phyloP scores from a whole-genome alignment of 345 rosid species.

The Camelina laxa region DNA sequence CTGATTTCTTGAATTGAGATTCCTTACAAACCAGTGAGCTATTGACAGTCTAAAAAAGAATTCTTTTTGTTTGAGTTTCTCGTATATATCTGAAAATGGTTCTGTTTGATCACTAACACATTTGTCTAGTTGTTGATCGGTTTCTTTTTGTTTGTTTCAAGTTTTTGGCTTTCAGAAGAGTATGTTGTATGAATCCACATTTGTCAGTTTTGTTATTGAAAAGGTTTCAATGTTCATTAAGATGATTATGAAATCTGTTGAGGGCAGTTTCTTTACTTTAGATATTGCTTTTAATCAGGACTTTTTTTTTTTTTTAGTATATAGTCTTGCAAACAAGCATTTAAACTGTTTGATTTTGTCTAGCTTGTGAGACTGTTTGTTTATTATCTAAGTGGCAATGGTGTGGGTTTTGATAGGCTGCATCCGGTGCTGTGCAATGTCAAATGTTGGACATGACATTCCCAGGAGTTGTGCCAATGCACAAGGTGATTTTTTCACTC shows the following conservation, averaged over 20 bases:
- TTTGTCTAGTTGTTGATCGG: conserved; percentile 13
- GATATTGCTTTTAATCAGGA: neutral
- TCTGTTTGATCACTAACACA: conserved; percentile 1
- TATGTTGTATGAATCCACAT: neutral
- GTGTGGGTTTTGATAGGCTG: conserved; percentile 57
- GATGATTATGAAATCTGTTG: neutral
- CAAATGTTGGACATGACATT: conserved; percentile 96
- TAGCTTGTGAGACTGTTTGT: conserved; percentile 19
- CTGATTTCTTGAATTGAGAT: neutral
- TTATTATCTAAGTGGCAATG: conserved; percentile 22
- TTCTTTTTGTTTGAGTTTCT: neutral
- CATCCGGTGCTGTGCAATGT: conserved; percentile 99
- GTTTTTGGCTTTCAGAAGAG: conserved; percentile 5
- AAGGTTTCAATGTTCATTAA: conserved; percentile 1
- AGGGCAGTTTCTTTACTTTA: neutral
- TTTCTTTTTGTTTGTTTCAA: neutral
- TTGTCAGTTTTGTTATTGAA: conserved; percentile 6
- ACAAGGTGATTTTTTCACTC: conserved; percentile 57
- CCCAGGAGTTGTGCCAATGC: conserved; percentile 98
- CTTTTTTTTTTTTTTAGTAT: too few species aligned
- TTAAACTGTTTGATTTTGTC: neutral
- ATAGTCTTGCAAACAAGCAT: neutral
- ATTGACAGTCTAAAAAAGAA: neutral
- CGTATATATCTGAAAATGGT: neutral
- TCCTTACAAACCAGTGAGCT: neutral